phyloP scores from a whole-genome alignment of 345 rosid genomes.

The Salix caprea region DNA sequence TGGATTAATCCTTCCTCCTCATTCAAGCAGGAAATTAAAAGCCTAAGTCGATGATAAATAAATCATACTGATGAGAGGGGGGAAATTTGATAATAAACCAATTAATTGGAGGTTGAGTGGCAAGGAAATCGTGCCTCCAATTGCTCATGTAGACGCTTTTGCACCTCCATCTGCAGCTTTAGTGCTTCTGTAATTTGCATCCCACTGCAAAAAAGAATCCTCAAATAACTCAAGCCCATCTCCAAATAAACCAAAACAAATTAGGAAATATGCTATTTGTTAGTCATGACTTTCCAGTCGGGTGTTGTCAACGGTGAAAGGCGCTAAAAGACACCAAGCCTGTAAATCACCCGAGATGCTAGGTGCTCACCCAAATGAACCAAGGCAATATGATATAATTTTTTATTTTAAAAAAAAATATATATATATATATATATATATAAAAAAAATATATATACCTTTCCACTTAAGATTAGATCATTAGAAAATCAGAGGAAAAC shows the following conservation, averaged over 20 bases:
- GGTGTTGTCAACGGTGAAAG: no score
- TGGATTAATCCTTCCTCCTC: not conserved
- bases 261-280: not conserved
- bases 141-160: slow-evolving; percentile 93
- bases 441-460: no score
- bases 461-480: no score
- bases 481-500: no score
- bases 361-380: no score
- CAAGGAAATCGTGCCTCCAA: slow-evolving; percentile 67
- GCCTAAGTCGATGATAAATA: not conserved
- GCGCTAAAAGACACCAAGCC: no score
- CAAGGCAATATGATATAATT: no score
- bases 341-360: no score
- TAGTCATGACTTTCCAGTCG: not conserved
- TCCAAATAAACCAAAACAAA: not conserved
- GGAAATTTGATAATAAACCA: not conserved
- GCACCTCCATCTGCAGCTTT: slow-evolving; percentile 97
- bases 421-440: no score
- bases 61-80: not conserved
- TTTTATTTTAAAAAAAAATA: no score
- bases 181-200: slow-evolving; percentile 99
- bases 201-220: slow-evolving; percentile 53
- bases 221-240: not conserved
- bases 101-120: slow-evolving; percentile 1
- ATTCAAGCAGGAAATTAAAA: not conserved